These are phyloP conservation scores for Candida patagonica DNA, from an alignment of 805 yeast species.

Conservation along the genomic window DNA sequence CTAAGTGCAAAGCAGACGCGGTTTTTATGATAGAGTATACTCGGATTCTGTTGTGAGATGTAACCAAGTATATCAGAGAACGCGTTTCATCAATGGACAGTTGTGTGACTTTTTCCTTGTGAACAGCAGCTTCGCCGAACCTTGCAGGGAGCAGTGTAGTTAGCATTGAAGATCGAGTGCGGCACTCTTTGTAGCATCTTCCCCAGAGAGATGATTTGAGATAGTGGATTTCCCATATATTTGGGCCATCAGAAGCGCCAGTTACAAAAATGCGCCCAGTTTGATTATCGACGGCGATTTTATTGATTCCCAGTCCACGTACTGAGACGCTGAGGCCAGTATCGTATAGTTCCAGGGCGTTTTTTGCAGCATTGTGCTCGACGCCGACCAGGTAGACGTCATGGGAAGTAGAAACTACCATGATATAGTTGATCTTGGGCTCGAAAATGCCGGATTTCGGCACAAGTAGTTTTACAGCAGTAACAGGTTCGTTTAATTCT, in stretches of 20 bases:
- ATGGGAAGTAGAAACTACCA: constrained; percentile 71
- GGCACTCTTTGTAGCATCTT: constrained; percentile 71
- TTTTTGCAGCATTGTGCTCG: constrained; percentile 33
- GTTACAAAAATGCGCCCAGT: constrained; percentile 79
- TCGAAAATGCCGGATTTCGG: constrained; percentile 80
- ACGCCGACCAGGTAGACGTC: constrained; percentile 73
- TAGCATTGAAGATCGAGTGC: constrained; percentile 57
- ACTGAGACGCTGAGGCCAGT: constrained; percentile 75
- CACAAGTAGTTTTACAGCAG: constrained; percentile 64
- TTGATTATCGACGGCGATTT: constrained; percentile 46
- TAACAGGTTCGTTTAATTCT: constrained; percentile 67
- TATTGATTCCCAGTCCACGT: constrained; percentile 65
- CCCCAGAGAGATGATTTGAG: constrained; percentile 81
- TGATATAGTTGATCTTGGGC: constrained; percentile 59
- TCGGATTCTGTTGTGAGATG: constrained; percentile 72
- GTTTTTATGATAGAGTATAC: constrained; percentile 49
- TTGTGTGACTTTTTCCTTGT: constrained; percentile 47
- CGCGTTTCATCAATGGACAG: constrained; percentile 70
- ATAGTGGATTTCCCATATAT: constrained; percentile 83
- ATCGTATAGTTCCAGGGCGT: constrained; percentile 59
- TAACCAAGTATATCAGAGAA: constrained; percentile 67
- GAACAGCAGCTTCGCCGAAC: constrained; percentile 4
- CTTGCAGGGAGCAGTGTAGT: constrained; percentile 21
- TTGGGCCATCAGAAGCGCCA: constrained; percentile 64
- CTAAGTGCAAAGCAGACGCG: neutral